These are phyloP conservation scores for Pulveroboletus sp. DNA, from an alignment of 768 basidiomycete species.

Conservation along the genomic window DNA sequence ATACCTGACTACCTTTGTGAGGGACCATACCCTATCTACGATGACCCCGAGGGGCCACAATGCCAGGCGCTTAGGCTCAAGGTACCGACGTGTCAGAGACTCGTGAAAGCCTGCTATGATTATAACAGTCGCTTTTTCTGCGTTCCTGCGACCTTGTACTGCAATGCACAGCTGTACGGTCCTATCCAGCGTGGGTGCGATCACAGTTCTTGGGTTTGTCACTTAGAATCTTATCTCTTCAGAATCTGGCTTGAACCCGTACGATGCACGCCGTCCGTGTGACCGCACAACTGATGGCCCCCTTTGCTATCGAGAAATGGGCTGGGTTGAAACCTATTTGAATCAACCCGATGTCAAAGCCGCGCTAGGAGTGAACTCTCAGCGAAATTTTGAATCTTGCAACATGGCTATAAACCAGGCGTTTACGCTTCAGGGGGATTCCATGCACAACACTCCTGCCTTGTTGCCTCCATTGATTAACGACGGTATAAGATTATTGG, in stretches of 20 bases:
- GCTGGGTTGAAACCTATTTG: slow-evolving; percentile 86
- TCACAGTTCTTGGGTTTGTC: neutral
- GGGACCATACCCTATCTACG: slow-evolving; percentile 77
- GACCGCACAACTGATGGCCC: slow-evolving; percentile 65
- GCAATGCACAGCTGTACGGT: slow-evolving; percentile 66
- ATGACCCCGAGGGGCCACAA: slow-evolving; percentile 60
- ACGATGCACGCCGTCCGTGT: slow-evolving; percentile 78
- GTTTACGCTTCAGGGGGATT: slow-evolving; percentile 80
- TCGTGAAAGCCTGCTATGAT: slow-evolving; percentile 68
- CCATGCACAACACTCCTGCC: slow-evolving; percentile 74
- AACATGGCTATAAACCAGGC: slow-evolving; percentile 77
- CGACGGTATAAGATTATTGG: slow-evolving; percentile 74
- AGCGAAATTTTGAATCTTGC: slow-evolving; percentile 61
- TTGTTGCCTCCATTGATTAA: slow-evolving; percentile 79
- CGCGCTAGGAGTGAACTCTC: slow-evolving; percentile 67
- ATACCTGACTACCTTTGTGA: slow-evolving; percentile 82
- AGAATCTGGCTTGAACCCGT: slow-evolving; percentile 81
- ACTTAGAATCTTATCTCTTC: neutral
- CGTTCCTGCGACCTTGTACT: slow-evolving; percentile 73
- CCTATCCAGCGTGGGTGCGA: slow-evolving; percentile 60
- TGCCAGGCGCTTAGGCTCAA: slow-evolving; percentile 61
- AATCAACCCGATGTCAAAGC: slow-evolving; percentile 73
- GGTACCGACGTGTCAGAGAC: slow-evolving; percentile 66
- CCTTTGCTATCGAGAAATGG: slow-evolving; percentile 75
- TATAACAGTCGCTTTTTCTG: slow-evolving; percentile 59